A percentile compares a stretch with the other conserved stretches of the same genome.
Conservation (phyloP, 2,329 filamentous ascomycete species). For the Hypocreales sp. region DNA sequence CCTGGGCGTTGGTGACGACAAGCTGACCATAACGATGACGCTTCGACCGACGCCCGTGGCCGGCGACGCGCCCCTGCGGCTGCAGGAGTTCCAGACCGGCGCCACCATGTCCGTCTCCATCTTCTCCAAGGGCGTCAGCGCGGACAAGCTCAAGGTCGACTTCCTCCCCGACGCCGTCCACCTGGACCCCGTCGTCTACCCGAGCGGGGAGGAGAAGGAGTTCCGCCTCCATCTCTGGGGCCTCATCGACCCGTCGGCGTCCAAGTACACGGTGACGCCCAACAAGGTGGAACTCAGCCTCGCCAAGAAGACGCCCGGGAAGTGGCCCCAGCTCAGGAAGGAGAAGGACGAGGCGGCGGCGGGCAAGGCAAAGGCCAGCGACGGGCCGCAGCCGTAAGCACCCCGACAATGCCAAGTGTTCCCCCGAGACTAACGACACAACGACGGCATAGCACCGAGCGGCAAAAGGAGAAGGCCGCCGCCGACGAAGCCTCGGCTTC, state of each 20-base stretch:
- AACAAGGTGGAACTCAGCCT: conserved; percentile 71
- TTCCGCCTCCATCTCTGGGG: conserved; percentile 51
- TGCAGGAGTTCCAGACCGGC: conserved; percentile 22
- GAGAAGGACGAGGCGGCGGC: conserved; percentile 1
- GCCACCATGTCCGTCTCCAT: conserved; percentile 21
- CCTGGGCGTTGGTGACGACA: background rate
- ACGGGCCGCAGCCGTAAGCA: background rate
- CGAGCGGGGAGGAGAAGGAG: conserved; percentile 39
- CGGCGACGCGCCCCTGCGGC: conserved; percentile 9
- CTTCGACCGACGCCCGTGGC: too few relatives aligned
- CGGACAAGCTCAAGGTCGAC: conserved; percentile 22
- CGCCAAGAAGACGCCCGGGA: conserved; percentile 49
- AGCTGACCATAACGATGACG: background rate
- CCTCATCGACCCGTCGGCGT: conserved; percentile 43
- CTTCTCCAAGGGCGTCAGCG: conserved; percentile 25
- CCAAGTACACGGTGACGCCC: conserved; percentile 48
- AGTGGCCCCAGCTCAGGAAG: conserved; percentile 38
- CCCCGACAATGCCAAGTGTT: too few relatives aligned
- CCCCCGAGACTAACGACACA: too few relatives aligned
- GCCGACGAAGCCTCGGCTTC: too few relatives aligned
- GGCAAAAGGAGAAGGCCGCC: too few relatives aligned
- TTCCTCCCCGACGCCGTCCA: conserved; percentile 12
- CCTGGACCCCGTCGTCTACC: conserved; percentile 16
- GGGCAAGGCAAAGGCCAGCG: too few relatives aligned
- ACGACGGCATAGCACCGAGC: too few relatives aligned